These are phyloP conservation scores for Gelatoporia subvermispora DNA, from an alignment of 768 basidiomycete genomes.

Conservation along the genomic window DNA sequence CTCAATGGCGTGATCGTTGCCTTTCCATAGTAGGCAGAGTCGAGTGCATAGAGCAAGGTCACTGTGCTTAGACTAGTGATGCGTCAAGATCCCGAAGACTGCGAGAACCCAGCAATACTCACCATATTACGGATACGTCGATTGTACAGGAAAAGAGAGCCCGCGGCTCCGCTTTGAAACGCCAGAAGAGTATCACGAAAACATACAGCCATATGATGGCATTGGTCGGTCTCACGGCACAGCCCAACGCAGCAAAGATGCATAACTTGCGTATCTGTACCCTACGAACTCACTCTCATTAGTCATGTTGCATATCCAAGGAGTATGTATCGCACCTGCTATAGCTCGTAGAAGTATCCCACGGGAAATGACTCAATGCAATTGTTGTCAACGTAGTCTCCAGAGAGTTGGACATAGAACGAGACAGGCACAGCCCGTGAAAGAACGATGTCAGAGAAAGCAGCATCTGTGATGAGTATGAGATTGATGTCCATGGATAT, in stretches of 20 bases:
- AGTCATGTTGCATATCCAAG: no score
- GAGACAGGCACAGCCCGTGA: conserved; percentile 75
- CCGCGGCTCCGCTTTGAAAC: conserved; percentile 32
- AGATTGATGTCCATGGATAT: not conserved
- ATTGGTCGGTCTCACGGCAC: conserved; percentile 85
- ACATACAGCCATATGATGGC: conserved; percentile 81
- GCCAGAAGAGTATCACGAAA: conserved; percentile 53
- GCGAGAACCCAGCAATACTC: conserved; percentile 1
- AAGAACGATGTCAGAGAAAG: conserved; percentile 86
- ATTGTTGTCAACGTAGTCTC: conserved; percentile 82
- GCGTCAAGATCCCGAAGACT: not conserved
- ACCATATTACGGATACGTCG: conserved; percentile 46
- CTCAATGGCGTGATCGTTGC: conserved; percentile 73
- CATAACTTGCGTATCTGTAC: conserved; percentile 32
- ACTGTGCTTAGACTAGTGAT: no score
- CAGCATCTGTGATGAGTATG: conserved; percentile 47
- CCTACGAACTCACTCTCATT: conserved; percentile 25
- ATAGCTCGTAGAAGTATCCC: conserved; percentile 32
- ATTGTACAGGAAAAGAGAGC: conserved; percentile 30
- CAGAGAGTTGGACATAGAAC: conserved; percentile 88
- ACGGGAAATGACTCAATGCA: conserved; percentile 77
- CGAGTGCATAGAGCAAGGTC: conserved; percentile 33
- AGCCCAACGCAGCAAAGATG: conserved; percentile 68
- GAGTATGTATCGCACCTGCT: conserved; percentile 13
- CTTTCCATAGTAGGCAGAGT: conserved; percentile 65